A percentile compares a stretch with the other conserved stretches of the same genome.
Evolutionary conservation across 2,329 filamentous ascomycete species (phyloP).

Genomic region (Pyrenochaeta sp.): DNA sequence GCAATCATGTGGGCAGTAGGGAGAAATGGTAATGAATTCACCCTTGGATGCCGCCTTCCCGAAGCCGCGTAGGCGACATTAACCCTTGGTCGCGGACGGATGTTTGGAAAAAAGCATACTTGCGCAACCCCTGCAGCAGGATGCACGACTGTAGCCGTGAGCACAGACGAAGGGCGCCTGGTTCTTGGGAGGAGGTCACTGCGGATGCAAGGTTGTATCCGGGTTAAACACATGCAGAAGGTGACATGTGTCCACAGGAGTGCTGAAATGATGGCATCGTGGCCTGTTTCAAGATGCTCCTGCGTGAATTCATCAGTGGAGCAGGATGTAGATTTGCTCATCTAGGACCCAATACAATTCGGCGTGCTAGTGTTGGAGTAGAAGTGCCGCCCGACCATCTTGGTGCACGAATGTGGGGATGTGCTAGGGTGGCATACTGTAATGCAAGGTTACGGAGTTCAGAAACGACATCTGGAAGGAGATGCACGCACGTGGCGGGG

Average conservation of each 20-base stretch:
- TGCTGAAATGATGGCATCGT: conserved; percentile 1
- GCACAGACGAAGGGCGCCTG: neutral
- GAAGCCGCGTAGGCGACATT: conserved; percentile 4
- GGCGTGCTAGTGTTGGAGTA: neutral
- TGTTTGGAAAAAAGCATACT: neutral
- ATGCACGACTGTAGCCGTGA: neutral
- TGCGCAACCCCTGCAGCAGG: conserved; percentile 1
- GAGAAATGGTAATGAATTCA: conserved; percentile 4
- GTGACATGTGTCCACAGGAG: conserved; percentile 7
- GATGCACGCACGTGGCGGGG: conserved; percentile 17
- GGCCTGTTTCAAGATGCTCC: neutral
- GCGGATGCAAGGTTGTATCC: conserved; percentile 1
- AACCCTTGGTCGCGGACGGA: conserved; percentile 8
- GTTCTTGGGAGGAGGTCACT: conserved; percentile 1
- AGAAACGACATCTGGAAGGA: conserved; percentile 6
- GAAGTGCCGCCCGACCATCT: neutral
- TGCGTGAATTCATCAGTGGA: neutral
- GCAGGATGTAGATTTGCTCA: neutral
- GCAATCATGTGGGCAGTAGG: neutral
- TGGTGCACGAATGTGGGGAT: neutral
- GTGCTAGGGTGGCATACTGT: conserved; percentile 3
- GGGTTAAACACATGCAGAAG: conserved; percentile 7
- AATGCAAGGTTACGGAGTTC: conserved; percentile 4
- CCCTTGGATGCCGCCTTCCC: conserved; percentile 7
- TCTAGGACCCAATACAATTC: neutral